Evolutionary conservation across 2,329 filamentous ascomycete species (phyloP), one percentile per base, ranked within the genome.

Genomic region (Cladorrhinum sp.): DNA sequence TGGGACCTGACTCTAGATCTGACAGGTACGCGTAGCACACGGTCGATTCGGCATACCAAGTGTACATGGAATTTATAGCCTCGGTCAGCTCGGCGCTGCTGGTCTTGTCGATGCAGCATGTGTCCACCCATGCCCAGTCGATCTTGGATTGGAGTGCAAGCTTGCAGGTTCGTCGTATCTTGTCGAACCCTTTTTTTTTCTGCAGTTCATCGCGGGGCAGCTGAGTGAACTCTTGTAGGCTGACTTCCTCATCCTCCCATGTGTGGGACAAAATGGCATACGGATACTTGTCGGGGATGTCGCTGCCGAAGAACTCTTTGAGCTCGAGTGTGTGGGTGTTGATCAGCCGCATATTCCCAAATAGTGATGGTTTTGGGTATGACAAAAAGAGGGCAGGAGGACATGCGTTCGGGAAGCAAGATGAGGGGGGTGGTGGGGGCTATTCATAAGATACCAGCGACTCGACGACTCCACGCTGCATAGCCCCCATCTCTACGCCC

Each of bases 261-360:
- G 62, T 64, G 52, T 64, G 62, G 1, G 60, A 64, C 32, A 64
- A 57, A 22, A 64, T 64, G 36, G 60, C 60, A 54, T 62, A 64
- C 16, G 60, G 57, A 54, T 62, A 64, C 16, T 45, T n/a, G 16
- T 27, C 29, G 2, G 64, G 61, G 13, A 62, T 58, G 8, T 36
- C 20, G 38, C 20, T 29, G 41, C 57, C 60, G 24, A 62, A 49
- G 38, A 64, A 66, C 59, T 64, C 61, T 3, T 55, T 10, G 32
- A 66, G 49, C 24, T 57, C 20, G 1, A 58, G 45, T 10, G 62
- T 64, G 8, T 52, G 58, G 51, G 60, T 59, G 52, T 66, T 60
- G 52, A 66, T 61, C 22, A 66, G 62, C 10, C 60, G 62, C 64
- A 66, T 66, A 2, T 53, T 45, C 16, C 41, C n/a, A 22, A n/a